phyloP scores from a whole-genome alignment of 768 basidiomycete genomes.

The Stropharia rugosoannulata region DNA sequence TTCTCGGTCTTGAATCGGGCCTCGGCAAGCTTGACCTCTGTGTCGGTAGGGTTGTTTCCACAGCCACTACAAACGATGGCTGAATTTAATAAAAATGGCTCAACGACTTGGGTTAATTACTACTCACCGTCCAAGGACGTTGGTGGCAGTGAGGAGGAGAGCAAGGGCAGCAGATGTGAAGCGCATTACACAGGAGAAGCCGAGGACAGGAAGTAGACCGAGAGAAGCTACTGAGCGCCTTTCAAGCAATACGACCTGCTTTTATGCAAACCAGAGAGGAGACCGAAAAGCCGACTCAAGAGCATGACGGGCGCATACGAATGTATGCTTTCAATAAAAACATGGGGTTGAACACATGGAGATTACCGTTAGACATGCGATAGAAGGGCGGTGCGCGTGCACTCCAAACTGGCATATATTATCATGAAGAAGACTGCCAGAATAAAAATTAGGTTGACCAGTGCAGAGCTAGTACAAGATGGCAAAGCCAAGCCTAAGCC shows the following conservation, averaged over 20 bases:
- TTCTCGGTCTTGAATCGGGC: constrained; percentile 4
- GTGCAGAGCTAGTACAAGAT: not conserved
- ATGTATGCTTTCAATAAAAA: not conserved
- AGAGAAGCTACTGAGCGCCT: not conserved
- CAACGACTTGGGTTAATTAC: not conserved
- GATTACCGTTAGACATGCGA: not conserved
- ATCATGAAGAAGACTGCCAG: not conserved
- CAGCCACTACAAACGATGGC: not conserved
- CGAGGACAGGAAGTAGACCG: not conserved
- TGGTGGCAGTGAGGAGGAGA: not conserved
- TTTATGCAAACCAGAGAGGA: not conserved
- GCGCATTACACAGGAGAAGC: not conserved
- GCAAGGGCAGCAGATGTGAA: not conserved
- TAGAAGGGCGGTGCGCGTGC: constrained; percentile 1
- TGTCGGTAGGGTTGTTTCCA: not conserved
- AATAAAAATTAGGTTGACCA: not conserved
- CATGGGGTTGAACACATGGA: not conserved
- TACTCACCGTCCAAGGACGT: constrained; percentile 1
- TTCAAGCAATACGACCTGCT: not conserved
- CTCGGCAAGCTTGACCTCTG: constrained; percentile 1
- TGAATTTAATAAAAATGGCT: not conserved
- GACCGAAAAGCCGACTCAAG: not conserved
- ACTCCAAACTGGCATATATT: not conserved
- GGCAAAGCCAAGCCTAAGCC: constrained; percentile 1
- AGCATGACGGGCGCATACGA: not conserved